These are phyloP conservation scores for Athelia psychrophila DNA, from an alignment of 1,284 basidiomycete genomes.

Conservation along the genomic window DNA sequence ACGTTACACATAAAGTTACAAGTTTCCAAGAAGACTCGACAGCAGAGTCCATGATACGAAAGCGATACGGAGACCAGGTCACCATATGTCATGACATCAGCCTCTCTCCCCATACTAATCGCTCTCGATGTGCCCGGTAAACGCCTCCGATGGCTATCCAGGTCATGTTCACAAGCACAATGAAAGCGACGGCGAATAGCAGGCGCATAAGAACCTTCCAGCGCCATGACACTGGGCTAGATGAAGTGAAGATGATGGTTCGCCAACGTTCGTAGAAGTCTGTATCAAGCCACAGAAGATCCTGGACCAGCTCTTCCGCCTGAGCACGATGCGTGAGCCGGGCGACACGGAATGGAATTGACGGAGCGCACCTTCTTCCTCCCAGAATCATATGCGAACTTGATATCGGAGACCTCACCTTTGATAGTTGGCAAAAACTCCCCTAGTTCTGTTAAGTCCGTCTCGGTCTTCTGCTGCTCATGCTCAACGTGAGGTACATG, in stretches of 20 bases:
- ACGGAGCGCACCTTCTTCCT: slow-evolving; percentile 48
- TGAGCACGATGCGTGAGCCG: slow-evolving; percentile 19
- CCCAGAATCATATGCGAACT: slow-evolving; percentile 64
- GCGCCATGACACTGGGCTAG: slow-evolving; percentile 62
- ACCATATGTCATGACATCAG: slow-evolving; percentile 53
- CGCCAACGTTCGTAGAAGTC: slow-evolving; percentile 71
- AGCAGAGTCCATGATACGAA: neutral
- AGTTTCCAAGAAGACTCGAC: too few relatives aligned
- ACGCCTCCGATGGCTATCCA: slow-evolving; percentile 61
- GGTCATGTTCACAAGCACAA: slow-evolving; percentile 55
- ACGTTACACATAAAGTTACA: too few relatives aligned
- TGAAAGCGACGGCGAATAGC: slow-evolving; percentile 51
- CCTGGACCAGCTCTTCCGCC: slow-evolving; percentile 57
- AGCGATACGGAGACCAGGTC: neutral
- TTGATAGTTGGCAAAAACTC: slow-evolving; percentile 57
- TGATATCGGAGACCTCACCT: slow-evolving; percentile 56
- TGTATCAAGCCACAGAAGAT: slow-evolving; percentile 70
- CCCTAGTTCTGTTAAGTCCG: slow-evolving; percentile 47
- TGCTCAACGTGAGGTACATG: slow-evolving; percentile 59
- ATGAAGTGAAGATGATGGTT: slow-evolving; percentile 64
- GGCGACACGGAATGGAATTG: slow-evolving; percentile 2
- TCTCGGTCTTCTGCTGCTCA: slow-evolving; percentile 56
- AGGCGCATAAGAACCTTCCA: slow-evolving; percentile 63
- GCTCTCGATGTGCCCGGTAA: slow-evolving; percentile 65
- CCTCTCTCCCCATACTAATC: slow-evolving; percentile 73